These are phyloP conservation scores for Yamadazyma olivae DNA, from an alignment of 805 yeast species.

Conservation along the genomic window DNA sequence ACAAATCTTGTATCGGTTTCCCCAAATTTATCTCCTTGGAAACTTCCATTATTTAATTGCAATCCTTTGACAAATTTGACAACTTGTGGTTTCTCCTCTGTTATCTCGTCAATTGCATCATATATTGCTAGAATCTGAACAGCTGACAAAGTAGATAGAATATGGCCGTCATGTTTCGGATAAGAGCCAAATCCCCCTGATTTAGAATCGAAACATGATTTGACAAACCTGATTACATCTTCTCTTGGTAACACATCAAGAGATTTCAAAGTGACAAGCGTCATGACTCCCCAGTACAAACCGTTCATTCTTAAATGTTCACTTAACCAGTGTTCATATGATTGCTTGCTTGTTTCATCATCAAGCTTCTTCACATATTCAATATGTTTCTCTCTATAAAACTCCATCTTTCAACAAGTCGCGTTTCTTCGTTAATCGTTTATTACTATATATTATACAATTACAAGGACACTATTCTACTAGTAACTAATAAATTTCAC, in stretches of 20 bases:
- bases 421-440: background rate
- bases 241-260: constrained; percentile 51
- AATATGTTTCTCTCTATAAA: constrained; percentile 25
- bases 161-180: constrained; percentile 86
- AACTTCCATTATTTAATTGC: constrained; percentile 66
- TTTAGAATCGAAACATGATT: constrained; percentile 55
- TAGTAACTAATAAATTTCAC: constrained; percentile 11
- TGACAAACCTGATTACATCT: constrained; percentile 66
- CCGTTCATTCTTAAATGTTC: constrained; percentile 92
- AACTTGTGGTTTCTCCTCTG: constrained; percentile 24
- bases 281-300: constrained; percentile 90
- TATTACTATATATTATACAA: background rate
- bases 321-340: constrained; percentile 79
- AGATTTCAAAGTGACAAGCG: constrained; percentile 59
- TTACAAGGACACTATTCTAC: background rate
- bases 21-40: constrained; percentile 88
- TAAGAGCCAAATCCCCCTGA: constrained; percentile 88
- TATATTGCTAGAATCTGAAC: constrained; percentile 74
- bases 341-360: constrained; percentile 35
- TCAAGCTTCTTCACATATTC: constrained; percentile 34
- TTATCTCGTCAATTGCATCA: constrained; percentile 50
- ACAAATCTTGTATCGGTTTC: constrained; percentile 92
- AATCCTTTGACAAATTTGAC: constrained; percentile 30
- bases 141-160: constrained; percentile 81
- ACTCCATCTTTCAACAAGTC: background rate